Evolutionary conservation across 2,329 filamentous ascomycete genomes (phyloP).

Genomic region (Pseudocercospora eumusae): DNA sequence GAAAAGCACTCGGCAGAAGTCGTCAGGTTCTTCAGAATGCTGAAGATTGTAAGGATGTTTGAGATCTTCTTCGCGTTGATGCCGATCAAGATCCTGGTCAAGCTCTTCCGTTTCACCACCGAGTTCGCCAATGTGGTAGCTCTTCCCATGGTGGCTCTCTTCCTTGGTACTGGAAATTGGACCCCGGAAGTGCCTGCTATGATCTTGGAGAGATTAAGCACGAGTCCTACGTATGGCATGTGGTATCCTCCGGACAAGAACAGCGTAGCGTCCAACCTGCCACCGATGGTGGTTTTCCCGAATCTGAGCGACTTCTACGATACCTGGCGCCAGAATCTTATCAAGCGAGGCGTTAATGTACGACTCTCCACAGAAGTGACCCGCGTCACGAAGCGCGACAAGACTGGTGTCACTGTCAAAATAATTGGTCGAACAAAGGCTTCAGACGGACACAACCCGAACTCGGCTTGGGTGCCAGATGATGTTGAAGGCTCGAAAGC

Average conservation of each 20-base stretch:
- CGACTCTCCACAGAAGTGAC: constrained; percentile 60
- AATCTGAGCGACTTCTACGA: constrained; percentile 63
- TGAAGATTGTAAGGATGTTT: constrained; percentile 61
- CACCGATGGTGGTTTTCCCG: constrained; percentile 63
- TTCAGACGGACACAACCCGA: constrained; percentile 48
- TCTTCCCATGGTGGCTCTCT: constrained; percentile 70
- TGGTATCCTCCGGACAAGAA: constrained; percentile 56
- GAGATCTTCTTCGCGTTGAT: constrained; percentile 62
- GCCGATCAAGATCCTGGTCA: constrained; percentile 65
- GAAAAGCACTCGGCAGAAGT: constrained; percentile 59
- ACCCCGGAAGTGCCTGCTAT: constrained; percentile 70
- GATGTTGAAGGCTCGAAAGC: constrained; percentile 41
- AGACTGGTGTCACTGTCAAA: constrained; percentile 54
- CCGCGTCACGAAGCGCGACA: constrained; percentile 54
- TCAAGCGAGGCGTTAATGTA: constrained; percentile 58
- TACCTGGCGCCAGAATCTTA: constrained; percentile 58
- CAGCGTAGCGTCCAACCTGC: constrained; percentile 54
- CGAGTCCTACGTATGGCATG: constrained; percentile 60
- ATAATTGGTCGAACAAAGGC: constrained; percentile 48
- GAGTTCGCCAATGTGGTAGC: constrained; percentile 73
- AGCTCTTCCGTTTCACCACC: constrained; percentile 66
- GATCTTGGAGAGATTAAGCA: constrained; percentile 58
- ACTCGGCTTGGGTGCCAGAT: constrained; percentile 47
- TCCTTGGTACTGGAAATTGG: constrained; percentile 74
- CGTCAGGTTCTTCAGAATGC: constrained; percentile 55